Percentiles rank a stretch among this genome's conserved stretches.
Conservation (phyloP, 148 eudicot species). For the Camellia granthamiana region DNA sequence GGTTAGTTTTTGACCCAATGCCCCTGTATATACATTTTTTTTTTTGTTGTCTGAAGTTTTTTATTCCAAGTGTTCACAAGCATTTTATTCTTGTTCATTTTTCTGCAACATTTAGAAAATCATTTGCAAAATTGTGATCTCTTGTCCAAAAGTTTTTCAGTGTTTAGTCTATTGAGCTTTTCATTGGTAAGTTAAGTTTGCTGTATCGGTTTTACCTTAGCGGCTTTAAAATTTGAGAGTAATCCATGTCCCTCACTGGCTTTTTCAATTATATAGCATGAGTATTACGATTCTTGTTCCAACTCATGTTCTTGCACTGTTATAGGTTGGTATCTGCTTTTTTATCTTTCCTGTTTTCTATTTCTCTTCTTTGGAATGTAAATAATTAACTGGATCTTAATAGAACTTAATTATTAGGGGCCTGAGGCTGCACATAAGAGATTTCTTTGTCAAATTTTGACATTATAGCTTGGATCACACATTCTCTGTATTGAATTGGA, state of each 20-base stretch:
- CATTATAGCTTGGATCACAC: not conserved
- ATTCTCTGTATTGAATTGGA: not conserved
- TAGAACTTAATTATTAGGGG: too few relatives aligned
- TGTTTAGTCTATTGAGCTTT: not conserved
- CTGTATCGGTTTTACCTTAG: not conserved
- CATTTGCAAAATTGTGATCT: not conserved
- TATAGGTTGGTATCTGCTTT: not conserved
- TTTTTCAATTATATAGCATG: not conserved
- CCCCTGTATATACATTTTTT: not conserved
- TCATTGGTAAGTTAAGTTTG: not conserved
- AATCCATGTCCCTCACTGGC: not conserved
- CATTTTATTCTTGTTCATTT: not conserved
- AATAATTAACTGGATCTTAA: not conserved
- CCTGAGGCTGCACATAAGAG: too few relatives aligned
- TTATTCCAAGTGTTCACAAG: not conserved
- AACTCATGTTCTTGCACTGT: not conserved
- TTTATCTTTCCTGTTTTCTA: not conserved
- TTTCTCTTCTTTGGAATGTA: not conserved
- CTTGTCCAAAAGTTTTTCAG: not conserved
- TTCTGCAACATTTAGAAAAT: not conserved
- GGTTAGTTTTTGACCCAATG: not conserved
- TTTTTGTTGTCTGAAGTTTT: not conserved
- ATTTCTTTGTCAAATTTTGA: not conserved
- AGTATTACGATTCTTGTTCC: not conserved
- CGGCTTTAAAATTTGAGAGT: not conserved